Evolutionary conservation across 306 rosid species (phyloP).

Genomic region (Castanospermum australe): DNA sequence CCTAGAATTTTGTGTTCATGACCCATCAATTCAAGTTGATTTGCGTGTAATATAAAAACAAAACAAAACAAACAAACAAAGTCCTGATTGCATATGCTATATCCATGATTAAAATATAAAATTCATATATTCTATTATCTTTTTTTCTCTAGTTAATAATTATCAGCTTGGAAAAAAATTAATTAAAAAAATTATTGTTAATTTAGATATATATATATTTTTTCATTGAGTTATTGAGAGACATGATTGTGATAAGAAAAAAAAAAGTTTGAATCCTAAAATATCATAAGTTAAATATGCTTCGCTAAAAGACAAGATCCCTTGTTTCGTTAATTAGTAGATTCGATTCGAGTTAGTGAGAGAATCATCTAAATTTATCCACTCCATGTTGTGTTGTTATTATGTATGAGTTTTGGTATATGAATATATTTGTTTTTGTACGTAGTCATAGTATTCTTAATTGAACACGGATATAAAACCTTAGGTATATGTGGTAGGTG

Average conservation of each 20-base stretch:
- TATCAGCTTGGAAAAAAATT: too few relatives aligned
- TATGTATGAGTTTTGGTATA: background rate
- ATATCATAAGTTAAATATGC: background rate
- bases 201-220: too few relatives aligned
- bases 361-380: background rate
- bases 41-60: background rate
- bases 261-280: too few relatives aligned
- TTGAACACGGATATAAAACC: background rate
- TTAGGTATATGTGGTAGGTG: slow-evolving; percentile 13
- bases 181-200: too few relatives aligned
- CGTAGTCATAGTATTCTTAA: slow-evolving; percentile 6
- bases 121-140: too few relatives aligned
- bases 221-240: too few relatives aligned
- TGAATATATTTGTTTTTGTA: slow-evolving; percentile 9
- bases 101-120: slow-evolving; percentile 2
- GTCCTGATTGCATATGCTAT: background rate
- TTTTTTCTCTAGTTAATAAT: too few relatives aligned
- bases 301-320: background rate
- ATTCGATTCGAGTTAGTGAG: background rate
- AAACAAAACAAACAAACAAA: background rate
- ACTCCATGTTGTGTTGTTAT: background rate
- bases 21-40: background rate
- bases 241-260: too few relatives aligned
- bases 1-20: background rate
- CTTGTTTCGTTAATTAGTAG: background rate